Conservation (phyloP, 140 eudicot genomes). For the Eryngium alpinum region DNA sequence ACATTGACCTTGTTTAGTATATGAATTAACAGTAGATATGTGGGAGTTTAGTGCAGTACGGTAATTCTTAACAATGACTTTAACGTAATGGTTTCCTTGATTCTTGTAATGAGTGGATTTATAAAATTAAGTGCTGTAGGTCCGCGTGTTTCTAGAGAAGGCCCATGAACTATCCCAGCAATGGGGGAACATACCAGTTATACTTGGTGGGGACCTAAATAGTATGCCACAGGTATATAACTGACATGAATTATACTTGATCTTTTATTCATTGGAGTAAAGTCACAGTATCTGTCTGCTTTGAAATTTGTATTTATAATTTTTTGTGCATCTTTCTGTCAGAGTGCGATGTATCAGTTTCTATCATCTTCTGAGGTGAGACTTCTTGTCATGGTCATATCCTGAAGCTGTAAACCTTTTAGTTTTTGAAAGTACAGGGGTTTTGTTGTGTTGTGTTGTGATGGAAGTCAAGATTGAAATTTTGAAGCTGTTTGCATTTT, state of each 20-base stretch:
- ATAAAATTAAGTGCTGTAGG: conserved; percentile 31
- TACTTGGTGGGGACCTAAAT: conserved; percentile 76
- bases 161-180: conserved; percentile 59
- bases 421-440: neutral
- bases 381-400: conserved; percentile 8
- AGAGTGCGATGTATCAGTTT: conserved; percentile 78
- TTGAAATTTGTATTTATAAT: neutral
- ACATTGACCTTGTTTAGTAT: neutral
- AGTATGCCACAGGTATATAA: conserved; percentile 60
- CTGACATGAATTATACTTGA: neutral
- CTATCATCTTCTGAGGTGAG: conserved; percentile 68
- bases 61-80: neutral
- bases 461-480: neutral
- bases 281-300: neutral
- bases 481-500: neutral
- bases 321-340: conserved; percentile 21
- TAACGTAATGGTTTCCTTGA: neutral
- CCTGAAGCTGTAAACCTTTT: neutral
- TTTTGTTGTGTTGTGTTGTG: neutral
- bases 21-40: neutral
- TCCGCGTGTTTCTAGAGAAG: conserved; percentile 67
- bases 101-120: neutral
- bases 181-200: conserved; percentile 69
- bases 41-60: neutral
- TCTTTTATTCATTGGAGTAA: neutral